Percentiles rank a stretch among this genome's conserved stretches.
Evolutionary conservation across 208 protist genomes (phyloP).

Genomic region (Acanthamoeba royreba): DNA sequence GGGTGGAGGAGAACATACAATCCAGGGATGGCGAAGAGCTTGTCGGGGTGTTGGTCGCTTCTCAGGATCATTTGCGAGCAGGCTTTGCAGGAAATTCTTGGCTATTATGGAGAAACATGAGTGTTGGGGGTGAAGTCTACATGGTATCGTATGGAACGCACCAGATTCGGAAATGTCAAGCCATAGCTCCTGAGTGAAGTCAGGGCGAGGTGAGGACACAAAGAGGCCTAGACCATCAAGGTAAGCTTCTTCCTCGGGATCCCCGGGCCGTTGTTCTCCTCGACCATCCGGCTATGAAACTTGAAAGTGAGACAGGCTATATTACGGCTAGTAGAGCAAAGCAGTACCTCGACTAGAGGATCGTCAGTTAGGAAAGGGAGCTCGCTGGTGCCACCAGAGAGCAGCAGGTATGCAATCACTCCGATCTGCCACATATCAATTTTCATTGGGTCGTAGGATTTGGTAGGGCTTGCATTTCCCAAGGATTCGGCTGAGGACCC

Average conservation of each 20-base stretch:
- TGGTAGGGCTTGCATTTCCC: background rate
- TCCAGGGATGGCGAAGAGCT: background rate
- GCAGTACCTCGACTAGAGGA: background rate
- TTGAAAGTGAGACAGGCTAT: background rate
- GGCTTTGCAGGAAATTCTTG: background rate
- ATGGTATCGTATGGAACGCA: background rate
- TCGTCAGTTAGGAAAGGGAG: background rate
- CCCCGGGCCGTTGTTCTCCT: too few species aligned
- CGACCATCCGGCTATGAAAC: too few species aligned
- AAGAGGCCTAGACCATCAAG: too few species aligned
- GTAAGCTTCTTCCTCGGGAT: too few species aligned
- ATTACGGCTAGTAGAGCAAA: background rate
- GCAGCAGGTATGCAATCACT: background rate
- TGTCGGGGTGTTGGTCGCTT: background rate
- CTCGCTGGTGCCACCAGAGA: background rate
- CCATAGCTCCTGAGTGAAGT: too few species aligned
- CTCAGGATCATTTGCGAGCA: background rate
- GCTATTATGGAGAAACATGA: background rate
- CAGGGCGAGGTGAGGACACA: too few species aligned
- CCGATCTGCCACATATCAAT: background rate
- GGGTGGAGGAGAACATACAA: background rate
- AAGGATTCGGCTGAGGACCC: background rate
- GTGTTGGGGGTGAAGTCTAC: background rate
- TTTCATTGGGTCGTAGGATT: background rate
- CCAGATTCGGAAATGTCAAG: background rate